Evolutionary conservation across 805 yeast genomes (phyloP).

Genomic region (Metschnikowia bowlesiae): DNA sequence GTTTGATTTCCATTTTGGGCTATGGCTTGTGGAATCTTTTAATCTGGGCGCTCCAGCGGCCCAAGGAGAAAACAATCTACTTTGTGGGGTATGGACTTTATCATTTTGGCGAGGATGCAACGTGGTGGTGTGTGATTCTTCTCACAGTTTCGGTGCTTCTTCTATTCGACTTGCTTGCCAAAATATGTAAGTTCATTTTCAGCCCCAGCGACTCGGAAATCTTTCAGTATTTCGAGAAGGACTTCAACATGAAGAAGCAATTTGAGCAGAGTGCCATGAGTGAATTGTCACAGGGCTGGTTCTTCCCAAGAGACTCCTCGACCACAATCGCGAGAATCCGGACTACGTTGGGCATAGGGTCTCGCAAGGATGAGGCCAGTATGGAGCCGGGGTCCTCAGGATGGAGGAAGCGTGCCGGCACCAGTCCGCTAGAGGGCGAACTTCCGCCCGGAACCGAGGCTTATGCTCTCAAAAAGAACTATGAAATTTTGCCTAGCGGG

Average conservation of each 20-base stretch:
- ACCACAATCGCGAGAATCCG: conserved; percentile 13
- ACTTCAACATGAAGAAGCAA: conserved; percentile 56
- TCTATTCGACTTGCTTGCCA: conserved; percentile 60
- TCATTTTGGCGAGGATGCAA: conserved; percentile 72
- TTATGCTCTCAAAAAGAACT: conserved; percentile 23
- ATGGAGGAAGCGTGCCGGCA: conserved; percentile 46
- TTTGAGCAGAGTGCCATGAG: conserved; percentile 70
- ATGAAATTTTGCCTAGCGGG: conserved; percentile 73
- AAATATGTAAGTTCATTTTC: conserved; percentile 51
- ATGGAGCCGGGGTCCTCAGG: conserved; percentile 27
- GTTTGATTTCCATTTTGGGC: conserved; percentile 71
- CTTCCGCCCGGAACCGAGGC: conserved; percentile 47
- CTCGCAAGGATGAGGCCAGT: conserved; percentile 13
- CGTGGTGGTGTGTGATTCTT: conserved; percentile 81
- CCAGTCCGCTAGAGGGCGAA: conserved; percentile 44
- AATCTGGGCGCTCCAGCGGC: conserved; percentile 62
- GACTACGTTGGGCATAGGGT: conserved; percentile 15
- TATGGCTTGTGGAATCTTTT: conserved; percentile 82
- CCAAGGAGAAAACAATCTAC: conserved; percentile 53
- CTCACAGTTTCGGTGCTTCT: conserved; percentile 55
- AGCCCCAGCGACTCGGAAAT: conserved; percentile 72
- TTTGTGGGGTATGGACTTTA: conserved; percentile 68
- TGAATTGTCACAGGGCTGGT: conserved; percentile 79
- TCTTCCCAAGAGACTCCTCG: conserved; percentile 49
- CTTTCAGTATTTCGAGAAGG: conserved; percentile 74